Evolutionary conservation across 2,329 filamentous ascomycete genomes (phyloP).

Genomic region (Drechslerella dactyloides): DNA sequence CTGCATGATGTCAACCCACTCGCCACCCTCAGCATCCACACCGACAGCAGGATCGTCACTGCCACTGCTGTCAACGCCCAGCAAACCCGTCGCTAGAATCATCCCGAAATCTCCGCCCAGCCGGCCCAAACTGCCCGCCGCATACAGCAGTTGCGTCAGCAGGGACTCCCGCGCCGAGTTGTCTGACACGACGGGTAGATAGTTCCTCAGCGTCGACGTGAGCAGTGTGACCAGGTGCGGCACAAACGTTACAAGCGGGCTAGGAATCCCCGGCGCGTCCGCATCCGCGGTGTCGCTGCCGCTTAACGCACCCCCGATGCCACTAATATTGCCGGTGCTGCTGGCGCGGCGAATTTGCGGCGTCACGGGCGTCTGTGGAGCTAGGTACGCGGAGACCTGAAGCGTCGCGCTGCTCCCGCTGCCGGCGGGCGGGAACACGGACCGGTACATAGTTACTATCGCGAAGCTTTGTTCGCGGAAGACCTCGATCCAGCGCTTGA

Average conservation of each 20-base stretch:
- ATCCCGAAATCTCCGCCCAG: constrained; percentile 92
- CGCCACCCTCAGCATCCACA: constrained; percentile 60
- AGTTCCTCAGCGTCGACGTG: constrained; percentile 74
- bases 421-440: constrained; percentile 70
- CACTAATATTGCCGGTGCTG: constrained; percentile 15
- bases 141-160: constrained; percentile 90
- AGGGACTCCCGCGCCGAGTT: constrained; percentile 82
- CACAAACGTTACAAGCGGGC: constrained; percentile 81
- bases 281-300: neutral
- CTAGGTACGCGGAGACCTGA: constrained; percentile 35
- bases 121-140: constrained; percentile 85
- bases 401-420: constrained; percentile 12
- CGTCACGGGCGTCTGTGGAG: constrained; percentile 34
- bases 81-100: constrained; percentile 71
- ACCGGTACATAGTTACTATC: constrained; percentile 92
- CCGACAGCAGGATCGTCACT: constrained; percentile 58
- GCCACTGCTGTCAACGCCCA: constrained; percentile 57
- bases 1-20: constrained; percentile 89
- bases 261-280: constrained; percentile 51
- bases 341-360: constrained; percentile 22
- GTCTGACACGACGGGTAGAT: constrained; percentile 82
- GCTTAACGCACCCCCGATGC: neutral
- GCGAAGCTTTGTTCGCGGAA: constrained; percentile 97
- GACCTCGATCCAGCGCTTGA: constrained; percentile 95
- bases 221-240: constrained; percentile 82